These are phyloP conservation scores for Paraleonurus japonicus DNA, from an alignment of 257 asterid species.

Conservation along the genomic window DNA sequence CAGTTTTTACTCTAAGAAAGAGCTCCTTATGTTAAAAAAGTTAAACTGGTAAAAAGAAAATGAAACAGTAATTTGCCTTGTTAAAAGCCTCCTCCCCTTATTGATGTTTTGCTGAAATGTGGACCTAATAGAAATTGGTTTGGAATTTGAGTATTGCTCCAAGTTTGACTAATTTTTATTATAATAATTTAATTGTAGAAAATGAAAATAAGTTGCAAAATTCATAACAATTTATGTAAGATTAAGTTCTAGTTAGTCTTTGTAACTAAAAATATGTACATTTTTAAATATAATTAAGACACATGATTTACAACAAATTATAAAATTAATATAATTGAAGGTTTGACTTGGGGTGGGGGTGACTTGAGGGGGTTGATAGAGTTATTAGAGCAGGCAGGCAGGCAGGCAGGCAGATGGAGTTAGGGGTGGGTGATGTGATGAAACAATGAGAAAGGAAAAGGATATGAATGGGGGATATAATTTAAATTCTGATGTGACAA, in stretches of 20 bases:
- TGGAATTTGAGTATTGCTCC: no score
- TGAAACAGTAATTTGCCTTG: slow-evolving; percentile 12
- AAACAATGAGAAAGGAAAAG: slow-evolving; percentile 21
- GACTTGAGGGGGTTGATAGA: no score
- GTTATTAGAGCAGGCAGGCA: background rate
- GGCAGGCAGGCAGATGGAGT: no score
- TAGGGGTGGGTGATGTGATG: slow-evolving; percentile 27
- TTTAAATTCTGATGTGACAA: slow-evolving; percentile 21
- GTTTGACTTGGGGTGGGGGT: slow-evolving; percentile 15
- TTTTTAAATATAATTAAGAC: no score
- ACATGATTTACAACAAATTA: background rate
- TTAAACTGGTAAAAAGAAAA: slow-evolving; percentile 12
- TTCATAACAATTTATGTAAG: no score
- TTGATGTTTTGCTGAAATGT: slow-evolving; percentile 5
- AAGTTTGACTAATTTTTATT: no score
- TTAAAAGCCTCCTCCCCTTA: slow-evolving; percentile 10
- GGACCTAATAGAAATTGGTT: no score
- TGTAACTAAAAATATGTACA: no score
- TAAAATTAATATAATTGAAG: background rate
- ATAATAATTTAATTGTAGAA: no score
- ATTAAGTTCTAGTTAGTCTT: no score
- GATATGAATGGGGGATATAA: background rate
- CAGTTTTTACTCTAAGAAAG: background rate
- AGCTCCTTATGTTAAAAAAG: background rate
- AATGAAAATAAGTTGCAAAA: no score